Evolutionary conservation across 164 flowering plant species (phyloP), one percentile per base, ranked within the genome.

Genomic region (Houttuynia cordata): DNA sequence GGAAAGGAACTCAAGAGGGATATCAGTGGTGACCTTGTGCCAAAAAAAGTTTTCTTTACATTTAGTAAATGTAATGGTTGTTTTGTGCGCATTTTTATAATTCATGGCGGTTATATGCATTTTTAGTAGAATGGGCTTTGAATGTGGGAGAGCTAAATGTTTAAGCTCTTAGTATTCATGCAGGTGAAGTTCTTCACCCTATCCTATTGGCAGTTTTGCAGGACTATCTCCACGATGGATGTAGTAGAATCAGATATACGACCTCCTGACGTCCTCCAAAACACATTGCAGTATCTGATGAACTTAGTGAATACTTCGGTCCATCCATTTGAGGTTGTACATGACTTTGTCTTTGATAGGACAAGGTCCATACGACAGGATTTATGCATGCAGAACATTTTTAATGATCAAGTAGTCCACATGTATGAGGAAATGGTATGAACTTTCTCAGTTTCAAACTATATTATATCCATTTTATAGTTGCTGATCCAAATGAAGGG

Each of bases 351-450:
- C 55, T 92, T 85, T 75, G 96, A 92, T 69, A 80, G 98, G 75
- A 85, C 86, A 59, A 77, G 98, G 70, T 87, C 96, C 42, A 85
- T 89, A 60, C 80, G 96, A 58, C 98, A 92, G 76, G 98, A 92
- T 73, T 82, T 92, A 39, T 74, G 79, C 76, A 83, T 92, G 84
- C 98, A 92, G 68, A 84, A 77, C 71, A 74, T 87, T 50, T 67
- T 64, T 56, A 70, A 69, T 68, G 73, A 76, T 53, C 76, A 70
- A 74, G 88, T 69, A 55, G 68, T 82, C 55, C 51, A 58, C 56
- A 76, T 84, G 82, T 84, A 82, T 64, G 95, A 87, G 74, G 74
- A 81, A 72, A 85, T 90, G 86, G 97, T 87, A 81, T 52, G 50
- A n/a, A 12, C 14, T 54, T 53, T 14, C n/a, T 42, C 21, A 45